These are phyloP conservation scores for Scedosporium aurantiacum DNA, from an alignment of 2,329 filamentous ascomycete genomes.

Conservation along the genomic window DNA sequence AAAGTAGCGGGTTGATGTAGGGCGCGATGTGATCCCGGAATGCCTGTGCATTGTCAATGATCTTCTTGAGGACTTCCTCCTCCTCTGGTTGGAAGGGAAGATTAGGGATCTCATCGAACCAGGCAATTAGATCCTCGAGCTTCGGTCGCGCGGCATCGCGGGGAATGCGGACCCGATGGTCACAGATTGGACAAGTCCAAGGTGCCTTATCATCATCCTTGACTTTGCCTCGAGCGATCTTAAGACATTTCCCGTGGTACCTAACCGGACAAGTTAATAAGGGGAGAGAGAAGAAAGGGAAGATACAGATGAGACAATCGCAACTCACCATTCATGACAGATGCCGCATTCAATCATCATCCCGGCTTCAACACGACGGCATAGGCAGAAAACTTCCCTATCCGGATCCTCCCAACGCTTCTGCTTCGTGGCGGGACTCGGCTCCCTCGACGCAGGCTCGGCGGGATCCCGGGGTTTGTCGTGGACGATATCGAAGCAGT, in stretches of 20 bases:
- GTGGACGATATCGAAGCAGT: slow-evolving; percentile 76
- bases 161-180: slow-evolving; percentile 93
- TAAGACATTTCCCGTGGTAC: slow-evolving; percentile 97
- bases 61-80: slow-evolving; percentile 73
- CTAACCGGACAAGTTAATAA: slow-evolving; percentile 33
- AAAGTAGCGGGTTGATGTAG: slow-evolving; percentile 71
- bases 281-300: neutral
- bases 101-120: slow-evolving; percentile 69
- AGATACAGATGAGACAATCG: neutral
- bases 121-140: slow-evolving; percentile 73
- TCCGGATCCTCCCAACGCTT: slow-evolving; percentile 51
- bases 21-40: slow-evolving; percentile 75
- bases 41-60: slow-evolving; percentile 71
- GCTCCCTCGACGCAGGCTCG: slow-evolving; percentile 81
- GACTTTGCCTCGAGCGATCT: slow-evolving; percentile 93
- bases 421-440: slow-evolving; percentile 42
- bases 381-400: slow-evolving; percentile 92
- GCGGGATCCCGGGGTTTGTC: slow-evolving; percentile 85
- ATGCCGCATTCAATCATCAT: slow-evolving; percentile 99
- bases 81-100: slow-evolving; percentile 95
- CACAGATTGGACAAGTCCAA: slow-evolving; percentile 95
- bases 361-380: slow-evolving; percentile 80
- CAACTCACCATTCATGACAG: slow-evolving; percentile 84
- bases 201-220: slow-evolving; percentile 81
- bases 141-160: slow-evolving; percentile 92